Percentiles rank a stretch among this genome's conserved stretches.
Evolutionary conservation across 805 yeast genomes (phyloP).

Genomic region (Yarrowia deformans): DNA sequence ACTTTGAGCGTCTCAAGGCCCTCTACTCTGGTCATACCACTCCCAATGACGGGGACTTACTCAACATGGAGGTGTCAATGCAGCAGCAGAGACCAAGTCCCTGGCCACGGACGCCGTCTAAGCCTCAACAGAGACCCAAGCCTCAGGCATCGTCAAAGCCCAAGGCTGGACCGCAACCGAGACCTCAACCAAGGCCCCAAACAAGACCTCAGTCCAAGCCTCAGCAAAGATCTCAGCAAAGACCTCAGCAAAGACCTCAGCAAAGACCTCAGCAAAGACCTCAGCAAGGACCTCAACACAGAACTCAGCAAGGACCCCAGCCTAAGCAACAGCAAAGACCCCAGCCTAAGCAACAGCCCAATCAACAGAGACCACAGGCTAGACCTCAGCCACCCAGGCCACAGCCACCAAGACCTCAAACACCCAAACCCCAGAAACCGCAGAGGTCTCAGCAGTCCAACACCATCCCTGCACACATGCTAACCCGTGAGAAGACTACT

Average conservation of each 20-base stretch:
- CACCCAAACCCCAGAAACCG: not conserved
- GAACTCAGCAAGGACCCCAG: not conserved
- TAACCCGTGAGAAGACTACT: slow-evolving; percentile 57
- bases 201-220: not conserved
- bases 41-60: not conserved
- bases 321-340: not conserved
- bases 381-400: not conserved
- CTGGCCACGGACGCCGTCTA: not conserved
- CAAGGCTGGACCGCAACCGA: not conserved
- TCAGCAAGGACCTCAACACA: not conserved
- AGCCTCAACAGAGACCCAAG: not conserved
- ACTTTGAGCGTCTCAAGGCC: slow-evolving; percentile 14
- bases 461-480: slow-evolving; percentile 6
- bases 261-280: not conserved
- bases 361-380: not conserved
- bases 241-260: not conserved
- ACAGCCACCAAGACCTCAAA: not conserved
- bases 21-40: not conserved
- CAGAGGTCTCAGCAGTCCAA: slow-evolving; percentile 2
- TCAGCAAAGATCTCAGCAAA: not conserved
- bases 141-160: not conserved
- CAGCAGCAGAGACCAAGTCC: not conserved
- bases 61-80: not conserved
- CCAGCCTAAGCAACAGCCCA: not conserved
- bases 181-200: not conserved